phyloP scores from a whole-genome alignment of 2,329 filamentous ascomycete genomes.

The Neonectria coccinea region DNA sequence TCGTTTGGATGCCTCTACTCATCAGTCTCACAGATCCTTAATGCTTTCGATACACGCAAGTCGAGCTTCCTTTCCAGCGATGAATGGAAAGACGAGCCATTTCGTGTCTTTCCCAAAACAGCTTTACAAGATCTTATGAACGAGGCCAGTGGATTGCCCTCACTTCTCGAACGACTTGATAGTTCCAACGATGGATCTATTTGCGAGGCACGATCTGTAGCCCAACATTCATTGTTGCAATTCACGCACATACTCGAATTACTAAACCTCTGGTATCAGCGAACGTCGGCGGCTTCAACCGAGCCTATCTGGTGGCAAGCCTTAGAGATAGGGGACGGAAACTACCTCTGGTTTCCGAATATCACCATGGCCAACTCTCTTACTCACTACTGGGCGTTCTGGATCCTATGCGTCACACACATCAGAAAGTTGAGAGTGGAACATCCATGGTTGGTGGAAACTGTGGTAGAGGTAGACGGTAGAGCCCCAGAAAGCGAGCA shows the following conservation, averaged over 20 bases:
- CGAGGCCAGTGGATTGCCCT: slow-evolving; percentile 5
- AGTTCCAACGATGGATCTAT: background rate
- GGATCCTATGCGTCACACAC: slow-evolving; percentile 50
- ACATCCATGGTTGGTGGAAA: background rate
- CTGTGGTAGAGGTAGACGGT: background rate
- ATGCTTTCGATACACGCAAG: slow-evolving; percentile 12
- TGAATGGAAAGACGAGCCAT: slow-evolving; percentile 23
- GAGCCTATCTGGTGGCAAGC: background rate
- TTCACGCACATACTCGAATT: background rate
- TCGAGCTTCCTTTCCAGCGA: slow-evolving; percentile 21
- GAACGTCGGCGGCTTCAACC: background rate
- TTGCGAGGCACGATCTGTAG: background rate
- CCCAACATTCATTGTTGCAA: background rate
- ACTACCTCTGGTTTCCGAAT: slow-evolving; percentile 47
- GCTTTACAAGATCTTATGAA: slow-evolving; percentile 27
- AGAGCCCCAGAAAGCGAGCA: background rate
- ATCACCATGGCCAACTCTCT: slow-evolving; percentile 53
- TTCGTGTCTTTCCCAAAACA: slow-evolving; percentile 12
- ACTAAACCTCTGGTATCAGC: slow-evolving; percentile 5
- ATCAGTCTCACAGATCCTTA: slow-evolving; percentile 11
- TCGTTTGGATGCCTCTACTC: too few species aligned
- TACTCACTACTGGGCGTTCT: slow-evolving; percentile 54
- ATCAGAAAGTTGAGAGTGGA: slow-evolving; percentile 24
- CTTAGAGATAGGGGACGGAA: background rate
- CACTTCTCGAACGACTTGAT: slow-evolving; percentile 15